Percentiles rank a stretch among this genome's conserved stretches.
Conservation (phyloP, 345 rosid species). For the Citrus inodora region DNA sequence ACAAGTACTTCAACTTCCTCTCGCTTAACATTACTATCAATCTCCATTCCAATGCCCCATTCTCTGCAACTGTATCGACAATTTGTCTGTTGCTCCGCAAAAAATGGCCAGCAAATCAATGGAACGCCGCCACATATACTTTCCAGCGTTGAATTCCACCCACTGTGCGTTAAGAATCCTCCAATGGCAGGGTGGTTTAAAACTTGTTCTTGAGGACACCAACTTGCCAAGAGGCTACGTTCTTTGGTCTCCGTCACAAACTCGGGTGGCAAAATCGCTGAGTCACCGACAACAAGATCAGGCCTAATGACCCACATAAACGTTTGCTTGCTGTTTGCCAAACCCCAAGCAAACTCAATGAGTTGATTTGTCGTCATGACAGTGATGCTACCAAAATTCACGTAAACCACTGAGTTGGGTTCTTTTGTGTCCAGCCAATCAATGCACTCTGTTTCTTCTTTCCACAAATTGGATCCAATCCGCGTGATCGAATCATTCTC, state of each 20-base stretch:
- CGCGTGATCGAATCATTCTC: slow-evolving; percentile 10
- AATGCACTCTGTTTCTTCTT: slow-evolving; percentile 45
- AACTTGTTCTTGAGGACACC: slow-evolving; percentile 63
- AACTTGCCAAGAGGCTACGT: slow-evolving; percentile 37
- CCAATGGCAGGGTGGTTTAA: slow-evolving; percentile 48
- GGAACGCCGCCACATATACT: slow-evolving; percentile 47
- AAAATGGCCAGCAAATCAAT: slow-evolving; percentile 63
- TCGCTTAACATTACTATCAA: slow-evolving; percentile 49
- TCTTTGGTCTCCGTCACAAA: slow-evolving; percentile 32
- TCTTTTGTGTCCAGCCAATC: slow-evolving; percentile 46
- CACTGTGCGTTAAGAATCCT: slow-evolving; percentile 55
- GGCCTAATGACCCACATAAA: slow-evolving; percentile 66
- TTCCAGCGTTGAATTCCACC: slow-evolving; percentile 68
- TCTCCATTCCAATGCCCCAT: slow-evolving; percentile 69
- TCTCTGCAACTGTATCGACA: slow-evolving; percentile 40
- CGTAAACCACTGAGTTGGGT: slow-evolving; percentile 48
- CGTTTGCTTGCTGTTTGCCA: slow-evolving; percentile 44
- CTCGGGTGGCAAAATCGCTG: slow-evolving; percentile 37
- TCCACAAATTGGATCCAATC: slow-evolving; percentile 52
- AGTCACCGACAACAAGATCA: slow-evolving; percentile 44
- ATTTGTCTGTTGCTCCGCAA: slow-evolving; percentile 60
- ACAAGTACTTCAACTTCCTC: slow-evolving; percentile 44
- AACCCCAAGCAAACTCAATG: slow-evolving; percentile 66
- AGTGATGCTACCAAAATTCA: slow-evolving; percentile 65
- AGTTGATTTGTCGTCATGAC: slow-evolving; percentile 40